Evolutionary conservation across 768 basidiomycete species (phyloP).

Genomic region (Chalciporus pseudorubinellus): DNA sequence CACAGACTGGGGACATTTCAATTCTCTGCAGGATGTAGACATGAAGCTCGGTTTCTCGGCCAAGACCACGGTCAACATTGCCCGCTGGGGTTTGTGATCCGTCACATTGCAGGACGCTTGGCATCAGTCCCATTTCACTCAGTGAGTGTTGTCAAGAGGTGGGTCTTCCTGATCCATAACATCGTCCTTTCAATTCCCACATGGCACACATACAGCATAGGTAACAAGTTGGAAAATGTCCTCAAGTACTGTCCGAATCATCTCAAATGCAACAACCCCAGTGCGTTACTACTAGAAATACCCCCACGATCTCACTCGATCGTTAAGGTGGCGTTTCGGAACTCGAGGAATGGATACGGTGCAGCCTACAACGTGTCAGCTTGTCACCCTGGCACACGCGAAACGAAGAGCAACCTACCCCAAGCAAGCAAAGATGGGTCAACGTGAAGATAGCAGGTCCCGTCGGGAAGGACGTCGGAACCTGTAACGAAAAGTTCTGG

Average conservation of each 20-base stretch:
- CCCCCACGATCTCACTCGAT: conserved; percentile 6
- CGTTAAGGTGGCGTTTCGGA: conserved; percentile 22
- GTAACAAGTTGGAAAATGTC: not conserved
- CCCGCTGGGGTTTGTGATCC: not conserved
- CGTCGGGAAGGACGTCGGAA: not conserved
- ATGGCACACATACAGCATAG: not conserved
- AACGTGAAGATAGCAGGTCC: conserved; percentile 31
- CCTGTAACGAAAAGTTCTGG: conserved; percentile 28
- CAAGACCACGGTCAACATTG: not conserved
- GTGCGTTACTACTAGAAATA: not conserved
- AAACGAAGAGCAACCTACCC: conserved; percentile 14
- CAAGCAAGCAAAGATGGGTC: conserved; percentile 30
- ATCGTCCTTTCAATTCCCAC: too few relatives aligned
- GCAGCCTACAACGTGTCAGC: conserved; percentile 18
- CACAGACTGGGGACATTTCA: not conserved
- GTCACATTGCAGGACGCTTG: not conserved
- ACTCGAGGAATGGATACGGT: conserved; percentile 28
- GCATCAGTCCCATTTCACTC: not conserved
- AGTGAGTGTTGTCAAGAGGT: too few relatives aligned
- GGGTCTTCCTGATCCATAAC: too few relatives aligned
- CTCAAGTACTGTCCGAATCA: not conserved
- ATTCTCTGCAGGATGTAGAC: not conserved
- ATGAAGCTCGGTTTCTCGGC: too few relatives aligned
- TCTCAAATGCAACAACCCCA: too few relatives aligned
- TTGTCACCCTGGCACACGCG: not conserved